These are phyloP conservation scores for Malassezia caprae DNA, from an alignment of 1,284 basidiomycete species.

Conservation along the genomic window DNA sequence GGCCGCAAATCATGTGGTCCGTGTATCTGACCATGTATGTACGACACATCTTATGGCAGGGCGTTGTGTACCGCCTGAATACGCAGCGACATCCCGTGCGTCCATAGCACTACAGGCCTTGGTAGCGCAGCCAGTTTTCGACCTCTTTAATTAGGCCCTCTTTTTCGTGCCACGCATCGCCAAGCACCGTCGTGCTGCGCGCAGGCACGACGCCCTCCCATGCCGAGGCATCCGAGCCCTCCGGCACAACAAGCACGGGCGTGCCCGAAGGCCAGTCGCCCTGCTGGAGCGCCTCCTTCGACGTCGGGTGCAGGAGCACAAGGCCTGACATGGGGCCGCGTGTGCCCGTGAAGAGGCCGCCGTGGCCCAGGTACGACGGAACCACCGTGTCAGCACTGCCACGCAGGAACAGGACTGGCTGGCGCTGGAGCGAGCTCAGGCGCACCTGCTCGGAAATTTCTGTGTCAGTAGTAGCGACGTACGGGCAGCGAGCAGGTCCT, in stretches of 20 bases:
- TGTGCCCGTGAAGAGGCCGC: slow-evolving; percentile 8
- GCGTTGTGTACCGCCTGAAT: slow-evolving; percentile 40
- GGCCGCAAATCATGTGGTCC: slow-evolving; percentile 71
- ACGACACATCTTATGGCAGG: slow-evolving; percentile 16
- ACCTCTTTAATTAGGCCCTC: slow-evolving; percentile 17
- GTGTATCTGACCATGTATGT: slow-evolving; percentile 50
- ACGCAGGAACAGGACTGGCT: slow-evolving; percentile 16
- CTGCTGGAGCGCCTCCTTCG: neutral
- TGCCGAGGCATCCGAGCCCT: neutral
- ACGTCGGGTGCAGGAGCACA: slow-evolving; percentile 11
- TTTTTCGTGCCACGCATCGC: slow-evolving; percentile 14
- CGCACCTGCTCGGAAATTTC: slow-evolving; percentile 17
- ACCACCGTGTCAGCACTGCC: neutral
- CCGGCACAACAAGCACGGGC: slow-evolving; percentile 12
- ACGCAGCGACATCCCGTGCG: slow-evolving; percentile 24
- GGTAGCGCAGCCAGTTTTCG: slow-evolving; percentile 14
- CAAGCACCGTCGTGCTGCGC: slow-evolving; percentile 2
- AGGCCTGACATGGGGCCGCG: slow-evolving; percentile 16
- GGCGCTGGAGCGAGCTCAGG: slow-evolving; percentile 14
- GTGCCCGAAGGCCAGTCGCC: slow-evolving; percentile 16
- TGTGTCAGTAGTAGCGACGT: neutral
- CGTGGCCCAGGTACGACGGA: slow-evolving; percentile 11
- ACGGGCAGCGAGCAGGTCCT: slow-evolving; percentile 10
- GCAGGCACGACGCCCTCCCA: slow-evolving; percentile 5
- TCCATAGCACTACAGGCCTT: slow-evolving; percentile 19